Conservation (phyloP, 2,329 filamentous ascomycete genomes). For the Xylaria sp. region DNA sequence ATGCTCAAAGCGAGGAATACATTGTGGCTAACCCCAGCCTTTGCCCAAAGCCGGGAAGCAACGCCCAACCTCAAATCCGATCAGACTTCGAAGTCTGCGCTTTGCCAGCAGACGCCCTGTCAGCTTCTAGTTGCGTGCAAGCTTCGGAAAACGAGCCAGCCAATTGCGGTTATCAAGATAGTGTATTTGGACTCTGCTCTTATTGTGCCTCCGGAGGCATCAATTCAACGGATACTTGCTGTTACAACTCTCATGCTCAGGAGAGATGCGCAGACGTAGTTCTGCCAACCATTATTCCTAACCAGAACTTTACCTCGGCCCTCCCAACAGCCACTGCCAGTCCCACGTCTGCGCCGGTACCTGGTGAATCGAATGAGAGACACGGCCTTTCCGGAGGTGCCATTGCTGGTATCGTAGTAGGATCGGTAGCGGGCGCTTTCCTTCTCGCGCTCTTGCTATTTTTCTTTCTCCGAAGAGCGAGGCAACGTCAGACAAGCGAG, state of each 20-base stretch:
- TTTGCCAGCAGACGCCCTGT: conserved; percentile 73
- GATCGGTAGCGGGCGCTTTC: conserved; percentile 64
- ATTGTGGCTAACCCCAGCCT: conserved; percentile 69
- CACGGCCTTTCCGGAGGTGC: conserved; percentile 67
- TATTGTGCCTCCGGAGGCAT: conserved; percentile 79
- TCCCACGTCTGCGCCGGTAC: conserved; percentile 32
- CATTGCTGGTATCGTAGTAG: conserved; percentile 87
- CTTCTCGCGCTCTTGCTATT: conserved; percentile 66
- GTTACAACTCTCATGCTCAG: conserved; percentile 73
- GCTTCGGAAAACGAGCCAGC: conserved; percentile 74
- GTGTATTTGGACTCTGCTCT: conserved; percentile 71
- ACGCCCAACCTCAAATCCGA: conserved; percentile 71
- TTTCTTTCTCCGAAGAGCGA: conserved; percentile 54
- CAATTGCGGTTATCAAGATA: conserved; percentile 78
- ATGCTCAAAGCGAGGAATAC: conserved; percentile 81
- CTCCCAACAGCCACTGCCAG: conserved; percentile 44
- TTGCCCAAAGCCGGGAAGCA: conserved; percentile 60
- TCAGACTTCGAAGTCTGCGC: conserved; percentile 91
- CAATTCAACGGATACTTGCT: conserved; percentile 94
- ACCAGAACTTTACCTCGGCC: conserved; percentile 54
- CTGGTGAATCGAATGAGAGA: conserved; percentile 26
- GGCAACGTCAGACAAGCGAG: conserved; percentile 53
- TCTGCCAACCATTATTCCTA: conserved; percentile 68
- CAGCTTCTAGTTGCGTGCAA: conserved; percentile 64
- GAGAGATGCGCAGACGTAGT: conserved; percentile 68